A percentile compares a stretch with the other conserved stretches of the same genome.
These are phyloP conservation scores for Smittium culicis DNA, from an alignment of 371 early-diverging fungal species.

Conservation along the genomic window DNA sequence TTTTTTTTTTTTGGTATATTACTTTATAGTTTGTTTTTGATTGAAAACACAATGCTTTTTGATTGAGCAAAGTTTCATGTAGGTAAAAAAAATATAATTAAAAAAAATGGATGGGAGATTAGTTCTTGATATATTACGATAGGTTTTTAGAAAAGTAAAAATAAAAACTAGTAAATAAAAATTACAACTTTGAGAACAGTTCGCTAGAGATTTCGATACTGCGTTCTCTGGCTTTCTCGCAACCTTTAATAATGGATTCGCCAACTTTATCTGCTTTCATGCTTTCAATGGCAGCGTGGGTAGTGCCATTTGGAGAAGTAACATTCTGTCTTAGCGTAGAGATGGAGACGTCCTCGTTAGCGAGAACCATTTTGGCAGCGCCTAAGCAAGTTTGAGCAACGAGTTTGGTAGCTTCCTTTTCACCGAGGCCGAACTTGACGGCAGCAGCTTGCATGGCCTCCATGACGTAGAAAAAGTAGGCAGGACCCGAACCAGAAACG, in stretches of 20 bases:
- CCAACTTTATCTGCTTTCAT: slow-evolving; percentile 41
- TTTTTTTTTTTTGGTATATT: too few relatives aligned
- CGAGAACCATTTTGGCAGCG: slow-evolving; percentile 71
- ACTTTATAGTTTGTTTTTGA: too few relatives aligned
- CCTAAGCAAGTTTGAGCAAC: slow-evolving; percentile 81
- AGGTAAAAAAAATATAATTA: too few relatives aligned
- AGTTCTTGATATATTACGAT: too few relatives aligned
- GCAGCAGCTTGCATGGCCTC: slow-evolving; percentile 82
- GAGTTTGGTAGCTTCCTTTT: slow-evolving; percentile 57
- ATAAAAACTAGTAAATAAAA: too few relatives aligned
- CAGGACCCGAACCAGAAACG: slow-evolving; percentile 78
- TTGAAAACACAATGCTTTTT: too few relatives aligned
- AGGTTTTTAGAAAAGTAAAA: too few relatives aligned
- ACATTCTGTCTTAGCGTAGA: slow-evolving; percentile 69
- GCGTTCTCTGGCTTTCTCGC: slow-evolving; percentile 18
- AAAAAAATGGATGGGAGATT: too few relatives aligned
- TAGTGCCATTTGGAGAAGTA: slow-evolving; percentile 88
- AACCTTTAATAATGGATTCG: slow-evolving; percentile 17
- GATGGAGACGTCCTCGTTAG: slow-evolving; percentile 41
- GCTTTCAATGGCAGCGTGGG: slow-evolving; percentile 71
- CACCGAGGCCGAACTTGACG: slow-evolving; percentile 56
- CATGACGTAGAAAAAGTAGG: slow-evolving; percentile 83
- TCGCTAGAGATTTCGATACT: slow-evolving; percentile 20
- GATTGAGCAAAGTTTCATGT: too few relatives aligned
- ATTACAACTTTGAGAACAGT: not conserved